A percentile compares a stretch with the other conserved stretches of the same genome.
phyloP scores from a whole-genome alignment of 129 eudicot species.

The Flaveria robusta region DNA sequence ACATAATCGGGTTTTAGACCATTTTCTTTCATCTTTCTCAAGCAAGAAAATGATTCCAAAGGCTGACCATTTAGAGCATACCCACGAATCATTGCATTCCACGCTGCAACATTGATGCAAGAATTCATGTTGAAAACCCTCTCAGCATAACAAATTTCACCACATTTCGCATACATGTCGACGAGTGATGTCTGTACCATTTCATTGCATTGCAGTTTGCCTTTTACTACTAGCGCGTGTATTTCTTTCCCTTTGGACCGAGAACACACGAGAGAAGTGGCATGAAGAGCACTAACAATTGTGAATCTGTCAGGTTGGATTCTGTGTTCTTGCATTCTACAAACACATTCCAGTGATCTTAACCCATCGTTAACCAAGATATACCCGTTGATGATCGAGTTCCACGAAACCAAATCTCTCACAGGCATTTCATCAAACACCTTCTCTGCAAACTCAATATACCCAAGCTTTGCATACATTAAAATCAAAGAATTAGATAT shows the following conservation, averaged over 20 bases:
- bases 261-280: slow-evolving; percentile 46
- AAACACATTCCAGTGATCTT: slow-evolving; percentile 51
- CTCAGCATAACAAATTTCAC: slow-evolving; percentile 57
- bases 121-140: slow-evolving; percentile 38
- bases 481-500: slow-evolving; percentile 56
- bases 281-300: slow-evolving; percentile 49
- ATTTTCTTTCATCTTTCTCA: slow-evolving; percentile 50
- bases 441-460: slow-evolving; percentile 46
- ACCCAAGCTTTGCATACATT: slow-evolving; percentile 68
- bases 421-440: slow-evolving; percentile 53
- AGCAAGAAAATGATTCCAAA: slow-evolving; percentile 47
- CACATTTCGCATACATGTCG: slow-evolving; percentile 81
- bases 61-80: slow-evolving; percentile 42
- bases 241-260: slow-evolving; percentile 67
- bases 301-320: slow-evolving; percentile 60
- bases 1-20: slow-evolving; percentile 56
- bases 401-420: slow-evolving; percentile 78
- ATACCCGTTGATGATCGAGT: slow-evolving; percentile 70
- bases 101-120: slow-evolving; percentile 44
- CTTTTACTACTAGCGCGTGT: slow-evolving; percentile 51
- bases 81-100: slow-evolving; percentile 75
- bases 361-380: slow-evolving; percentile 54
- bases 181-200: slow-evolving; percentile 67
- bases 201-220: slow-evolving; percentile 38
- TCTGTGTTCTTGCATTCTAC: slow-evolving; percentile 45